Conservation (phyloP, 352 stramenopile species). For the Saprolegnia parasitica region DNA sequence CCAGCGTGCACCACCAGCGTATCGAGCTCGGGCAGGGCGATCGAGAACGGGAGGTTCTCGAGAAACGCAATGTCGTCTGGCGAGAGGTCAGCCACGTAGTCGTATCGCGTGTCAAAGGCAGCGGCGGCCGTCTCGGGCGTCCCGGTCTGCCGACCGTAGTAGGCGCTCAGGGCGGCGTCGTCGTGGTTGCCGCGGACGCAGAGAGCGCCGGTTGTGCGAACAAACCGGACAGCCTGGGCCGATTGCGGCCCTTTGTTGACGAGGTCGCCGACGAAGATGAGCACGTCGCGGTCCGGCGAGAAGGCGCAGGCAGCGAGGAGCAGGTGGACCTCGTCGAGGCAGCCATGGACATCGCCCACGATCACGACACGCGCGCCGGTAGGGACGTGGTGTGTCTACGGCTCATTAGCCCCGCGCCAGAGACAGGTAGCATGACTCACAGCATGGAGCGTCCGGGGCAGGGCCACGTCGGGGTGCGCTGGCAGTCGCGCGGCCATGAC, state of each 20-base stretch:
- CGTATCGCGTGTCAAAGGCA: constrained; percentile 38
- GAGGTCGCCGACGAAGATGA: constrained; percentile 90
- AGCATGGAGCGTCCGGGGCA: not conserved
- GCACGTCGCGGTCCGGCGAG: constrained; percentile 48
- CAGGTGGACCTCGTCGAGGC: constrained; percentile 74
- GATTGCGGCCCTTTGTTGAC: constrained; percentile 90
- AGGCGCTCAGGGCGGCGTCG: constrained; percentile 58
- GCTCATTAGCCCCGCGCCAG: too few relatives aligned
- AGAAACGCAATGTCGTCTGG: constrained; percentile 60
- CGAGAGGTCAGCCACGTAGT: constrained; percentile 57
- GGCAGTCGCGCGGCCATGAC: not conserved
- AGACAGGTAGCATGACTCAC: not conserved
- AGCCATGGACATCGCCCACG: constrained; percentile 90
- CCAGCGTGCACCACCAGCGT: constrained; percentile 71
- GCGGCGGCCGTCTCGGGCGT: not conserved
- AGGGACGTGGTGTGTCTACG: constrained; percentile 24
- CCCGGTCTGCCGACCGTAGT: constrained; percentile 44
- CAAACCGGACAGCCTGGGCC: constrained; percentile 70
- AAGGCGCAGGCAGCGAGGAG: constrained; percentile 50
- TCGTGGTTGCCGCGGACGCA: constrained; percentile 81
- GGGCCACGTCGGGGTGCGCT: not conserved
- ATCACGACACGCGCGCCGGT: constrained; percentile 53
- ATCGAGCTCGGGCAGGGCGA: constrained; percentile 57
- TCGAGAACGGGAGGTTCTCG: constrained; percentile 70
- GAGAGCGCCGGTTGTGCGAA: constrained; percentile 43